These are phyloP conservation scores for Phytophthora macrochlamydospora DNA, from an alignment of 352 stramenopile genomes.

Conservation along the genomic window DNA sequence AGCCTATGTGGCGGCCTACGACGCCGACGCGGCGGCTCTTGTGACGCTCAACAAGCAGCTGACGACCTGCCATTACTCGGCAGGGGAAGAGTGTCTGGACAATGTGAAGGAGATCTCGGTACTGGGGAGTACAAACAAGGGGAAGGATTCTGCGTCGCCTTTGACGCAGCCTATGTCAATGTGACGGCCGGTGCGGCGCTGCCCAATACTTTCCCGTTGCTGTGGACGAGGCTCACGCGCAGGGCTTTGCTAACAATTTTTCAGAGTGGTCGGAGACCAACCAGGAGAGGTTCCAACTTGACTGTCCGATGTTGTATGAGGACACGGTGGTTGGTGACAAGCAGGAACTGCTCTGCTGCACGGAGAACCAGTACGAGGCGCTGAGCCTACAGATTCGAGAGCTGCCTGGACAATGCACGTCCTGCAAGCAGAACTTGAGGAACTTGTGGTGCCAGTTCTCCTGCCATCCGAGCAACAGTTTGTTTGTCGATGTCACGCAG, in stretches of 20 bases:
- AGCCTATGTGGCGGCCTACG: constrained; percentile 32
- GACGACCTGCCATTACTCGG: constrained; percentile 74
- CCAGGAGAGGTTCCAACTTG: constrained; percentile 63
- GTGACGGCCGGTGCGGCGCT: constrained; percentile 40
- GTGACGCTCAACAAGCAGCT: constrained; percentile 47
- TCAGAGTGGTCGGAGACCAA: constrained; percentile 67
- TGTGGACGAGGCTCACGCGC: constrained; percentile 51
- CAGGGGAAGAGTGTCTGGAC: constrained; percentile 58
- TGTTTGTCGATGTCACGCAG: constrained; percentile 75
- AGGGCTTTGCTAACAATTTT: constrained; percentile 76
- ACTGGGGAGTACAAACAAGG: constrained; percentile 62
- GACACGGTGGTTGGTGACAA: constrained; percentile 48
- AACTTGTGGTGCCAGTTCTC: constrained; percentile 86
- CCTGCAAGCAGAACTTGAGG: constrained; percentile 76
- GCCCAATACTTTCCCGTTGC: constrained; percentile 71
- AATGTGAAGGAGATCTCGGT: constrained; percentile 51
- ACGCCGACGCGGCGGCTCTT: constrained; percentile 43
- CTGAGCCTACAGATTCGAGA: constrained; percentile 67
- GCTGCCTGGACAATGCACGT: constrained; percentile 61
- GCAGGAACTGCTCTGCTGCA: constrained; percentile 76
- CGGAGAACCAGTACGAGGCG: constrained; percentile 70
- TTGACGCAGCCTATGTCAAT: constrained; percentile 71
- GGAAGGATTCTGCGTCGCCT: constrained; percentile 55
- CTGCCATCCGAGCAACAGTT: constrained; percentile 79
- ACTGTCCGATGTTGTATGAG: constrained; percentile 78